Evolutionary conservation across 805 yeast genomes (phyloP).

Genomic region (Cyberlindnera mycetangii): DNA sequence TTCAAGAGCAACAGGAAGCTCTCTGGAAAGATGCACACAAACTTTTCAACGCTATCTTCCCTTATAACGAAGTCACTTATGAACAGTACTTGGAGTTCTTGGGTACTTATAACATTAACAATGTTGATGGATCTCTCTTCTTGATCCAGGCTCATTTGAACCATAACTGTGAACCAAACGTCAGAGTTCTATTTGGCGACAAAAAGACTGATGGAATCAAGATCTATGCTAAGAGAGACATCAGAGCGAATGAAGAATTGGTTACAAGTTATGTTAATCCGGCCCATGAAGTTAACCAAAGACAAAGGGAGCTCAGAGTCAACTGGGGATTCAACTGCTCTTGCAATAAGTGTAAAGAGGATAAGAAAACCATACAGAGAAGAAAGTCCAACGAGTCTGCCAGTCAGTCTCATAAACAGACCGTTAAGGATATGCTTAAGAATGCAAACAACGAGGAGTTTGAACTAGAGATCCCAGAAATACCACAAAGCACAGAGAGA

Average conservation of each 20-base stretch:
- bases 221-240: constrained; percentile 55
- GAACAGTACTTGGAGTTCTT: constrained; percentile 58
- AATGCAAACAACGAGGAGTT: constrained; percentile 40
- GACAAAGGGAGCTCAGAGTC: constrained; percentile 62
- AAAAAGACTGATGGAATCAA: constrained; percentile 51
- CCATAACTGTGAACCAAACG: constrained; percentile 75
- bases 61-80: constrained; percentile 35
- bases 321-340: constrained; percentile 79
- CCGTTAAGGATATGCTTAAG: constrained; percentile 47
- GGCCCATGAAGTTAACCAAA: constrained; percentile 52
- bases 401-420: constrained; percentile 22
- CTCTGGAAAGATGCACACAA: constrained; percentile 60
- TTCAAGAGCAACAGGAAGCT: constrained; percentile 50
- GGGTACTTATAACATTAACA: constrained; percentile 75
- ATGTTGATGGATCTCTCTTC: constrained; percentile 60
- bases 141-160: constrained; percentile 67
- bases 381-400: constrained; percentile 41
- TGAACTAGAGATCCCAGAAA: constrained; percentile 45
- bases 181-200: constrained; percentile 45
- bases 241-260: constrained; percentile 64
- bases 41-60: constrained; percentile 48
- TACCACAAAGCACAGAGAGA: constrained; percentile 37
- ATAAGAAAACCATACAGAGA: constrained; percentile 42
- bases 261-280: constrained; percentile 71
- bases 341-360: constrained; percentile 64